A percentile compares a stretch with the other conserved stretches of the same genome.
Evolutionary conservation across 2,329 filamentous ascomycete species (phyloP).

Genomic region (Colletotrichum sansevieriae): DNA sequence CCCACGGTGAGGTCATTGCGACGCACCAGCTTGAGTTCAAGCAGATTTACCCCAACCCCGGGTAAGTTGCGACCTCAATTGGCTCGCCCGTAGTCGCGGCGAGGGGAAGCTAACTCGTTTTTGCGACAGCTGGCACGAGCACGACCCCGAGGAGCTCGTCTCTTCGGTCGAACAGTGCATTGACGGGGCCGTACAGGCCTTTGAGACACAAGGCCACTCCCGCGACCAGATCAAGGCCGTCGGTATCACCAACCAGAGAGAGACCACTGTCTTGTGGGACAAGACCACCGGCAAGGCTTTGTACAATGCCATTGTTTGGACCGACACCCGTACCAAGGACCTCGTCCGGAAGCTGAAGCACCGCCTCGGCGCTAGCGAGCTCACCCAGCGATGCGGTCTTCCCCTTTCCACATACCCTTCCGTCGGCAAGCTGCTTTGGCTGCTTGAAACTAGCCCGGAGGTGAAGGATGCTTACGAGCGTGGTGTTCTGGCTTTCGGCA

Average conservation of each 20-base stretch:
- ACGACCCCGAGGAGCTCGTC: constrained; percentile 82
- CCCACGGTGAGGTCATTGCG: constrained; percentile 75
- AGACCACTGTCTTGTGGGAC: constrained; percentile 87
- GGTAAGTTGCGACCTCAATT: constrained; percentile 63
- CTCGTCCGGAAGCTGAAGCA: constrained; percentile 80
- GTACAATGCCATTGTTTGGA: constrained; percentile 88
- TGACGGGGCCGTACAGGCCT: constrained; percentile 77
- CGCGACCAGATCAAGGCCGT: constrained; percentile 78
- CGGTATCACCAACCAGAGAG: constrained; percentile 87
- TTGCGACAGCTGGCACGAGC: constrained; percentile 81
- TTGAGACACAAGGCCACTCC: constrained; percentile 76
- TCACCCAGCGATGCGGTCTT: constrained; percentile 78
- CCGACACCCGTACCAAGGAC: constrained; percentile 81
- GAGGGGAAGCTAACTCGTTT: constrained; percentile 5
- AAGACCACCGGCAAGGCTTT: constrained; percentile 80
- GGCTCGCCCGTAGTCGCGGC: neutral
- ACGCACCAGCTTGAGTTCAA: constrained; percentile 82
- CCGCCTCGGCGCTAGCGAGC: constrained; percentile 74
- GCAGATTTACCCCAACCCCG: constrained; percentile 80
- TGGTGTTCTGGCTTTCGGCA: constrained; percentile 81
- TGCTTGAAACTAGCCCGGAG: constrained; percentile 75
- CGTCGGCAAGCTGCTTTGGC: constrained; percentile 82
- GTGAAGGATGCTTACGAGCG: constrained; percentile 80
- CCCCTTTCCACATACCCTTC: constrained; percentile 88
- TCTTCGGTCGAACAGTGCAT: constrained; percentile 81